Percentiles rank a stretch among this genome's conserved stretches.
Evolutionary conservation across 768 basidiomycete species (phyloP).

Genomic region (Rhodocollybia butyracea): DNA sequence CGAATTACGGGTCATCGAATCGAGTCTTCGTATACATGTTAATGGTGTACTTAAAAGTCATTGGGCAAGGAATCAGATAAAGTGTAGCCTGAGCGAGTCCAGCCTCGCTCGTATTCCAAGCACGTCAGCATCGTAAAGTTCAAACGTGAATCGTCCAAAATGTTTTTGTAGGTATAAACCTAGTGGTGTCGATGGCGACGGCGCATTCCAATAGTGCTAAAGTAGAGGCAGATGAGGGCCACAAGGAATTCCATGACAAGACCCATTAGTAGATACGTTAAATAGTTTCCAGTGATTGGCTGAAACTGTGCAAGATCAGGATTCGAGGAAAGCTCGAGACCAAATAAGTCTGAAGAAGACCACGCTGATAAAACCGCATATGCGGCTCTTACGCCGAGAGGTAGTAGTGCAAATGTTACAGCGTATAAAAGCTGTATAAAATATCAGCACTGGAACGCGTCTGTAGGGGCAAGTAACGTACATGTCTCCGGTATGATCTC

Average conservation of each 20-base stretch:
- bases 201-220: conserved; percentile 40
- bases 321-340: conserved; percentile 32
- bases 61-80: too few species aligned
- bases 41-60: too few species aligned
- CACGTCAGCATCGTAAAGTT: background rate
- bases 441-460: background rate
- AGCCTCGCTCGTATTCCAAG: background rate
- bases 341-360: conserved; percentile 48
- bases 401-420: conserved; percentile 52
- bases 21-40: background rate
- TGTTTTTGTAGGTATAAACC: background rate
- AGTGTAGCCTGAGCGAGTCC: background rate
- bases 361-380: conserved; percentile 60
- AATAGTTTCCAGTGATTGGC: conserved; percentile 54
- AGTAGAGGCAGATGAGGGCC: conserved; percentile 44
- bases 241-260: conserved; percentile 58
- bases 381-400: conserved; percentile 54
- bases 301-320: conserved; percentile 51
- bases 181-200: conserved; percentile 7
- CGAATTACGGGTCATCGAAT: background rate
- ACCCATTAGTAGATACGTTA: conserved; percentile 54
- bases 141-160: too few species aligned
- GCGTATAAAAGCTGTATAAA: conserved; percentile 50
- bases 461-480: conserved; percentile 19
- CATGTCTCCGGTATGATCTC: conserved; percentile 42